Evolutionary conservation across 1,139 yeast genomes (phyloP).

Genomic region (Saccharomyces hybrid): DNA sequence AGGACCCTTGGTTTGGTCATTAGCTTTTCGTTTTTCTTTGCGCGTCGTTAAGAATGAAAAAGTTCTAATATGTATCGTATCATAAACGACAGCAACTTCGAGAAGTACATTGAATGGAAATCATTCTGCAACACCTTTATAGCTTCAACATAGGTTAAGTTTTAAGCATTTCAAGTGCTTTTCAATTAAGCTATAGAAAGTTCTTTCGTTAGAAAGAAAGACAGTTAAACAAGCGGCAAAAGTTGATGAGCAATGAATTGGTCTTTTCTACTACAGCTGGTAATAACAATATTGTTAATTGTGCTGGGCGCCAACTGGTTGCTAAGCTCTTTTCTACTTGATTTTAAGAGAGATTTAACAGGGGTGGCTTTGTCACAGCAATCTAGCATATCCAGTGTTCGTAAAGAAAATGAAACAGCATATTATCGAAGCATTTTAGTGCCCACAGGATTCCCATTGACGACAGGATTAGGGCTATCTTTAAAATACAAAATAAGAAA

Average conservation of each 20-base stretch:
- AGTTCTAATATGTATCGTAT: background rate
- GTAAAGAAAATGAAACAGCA: conserved; percentile 54
- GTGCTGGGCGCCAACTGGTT: conserved; percentile 14
- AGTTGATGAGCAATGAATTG: background rate
- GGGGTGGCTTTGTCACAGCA: conserved; percentile 54
- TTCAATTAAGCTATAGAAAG: background rate
- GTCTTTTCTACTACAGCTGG: background rate
- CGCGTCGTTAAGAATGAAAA: background rate
- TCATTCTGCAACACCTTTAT: background rate
- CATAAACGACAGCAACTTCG: background rate
- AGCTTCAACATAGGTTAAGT: background rate
- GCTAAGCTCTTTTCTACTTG: conserved; percentile 20
- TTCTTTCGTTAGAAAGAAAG: background rate
- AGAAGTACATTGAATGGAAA: background rate
- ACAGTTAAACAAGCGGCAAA: background rate
- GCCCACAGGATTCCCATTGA: conserved; percentile 52
- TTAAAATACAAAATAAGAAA: conserved; percentile 57
- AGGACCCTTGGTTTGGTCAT: background rate
- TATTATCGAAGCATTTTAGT: conserved; percentile 56
- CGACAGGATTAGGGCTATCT: conserved; percentile 60
- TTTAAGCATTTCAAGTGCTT: background rate
- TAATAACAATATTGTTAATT: conserved; percentile 1
- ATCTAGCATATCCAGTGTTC: conserved; percentile 47
- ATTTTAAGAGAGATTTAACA: conserved; percentile 43
- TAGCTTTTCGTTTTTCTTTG: background rate